Evolutionary conservation across 768 basidiomycete species (phyloP).

Genomic region (Rhizopogon sp.): DNA sequence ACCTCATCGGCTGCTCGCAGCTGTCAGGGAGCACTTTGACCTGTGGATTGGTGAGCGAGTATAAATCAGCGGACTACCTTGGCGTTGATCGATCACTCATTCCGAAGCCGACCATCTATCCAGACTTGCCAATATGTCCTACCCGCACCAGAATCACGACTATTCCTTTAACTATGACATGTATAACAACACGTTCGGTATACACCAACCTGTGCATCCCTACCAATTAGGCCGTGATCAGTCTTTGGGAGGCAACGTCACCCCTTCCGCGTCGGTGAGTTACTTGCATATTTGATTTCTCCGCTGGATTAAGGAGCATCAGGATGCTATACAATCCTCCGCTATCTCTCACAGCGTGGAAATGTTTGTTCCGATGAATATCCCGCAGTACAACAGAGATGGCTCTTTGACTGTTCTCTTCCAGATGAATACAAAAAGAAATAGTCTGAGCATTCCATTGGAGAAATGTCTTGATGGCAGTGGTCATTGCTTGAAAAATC

Average conservation of each 20-base stretch:
- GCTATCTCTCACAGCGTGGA: not conserved
- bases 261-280: not conserved
- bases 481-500: not conserved
- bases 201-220: not conserved
- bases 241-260: not conserved
- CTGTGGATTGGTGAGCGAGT: not conserved
- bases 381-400: not conserved
- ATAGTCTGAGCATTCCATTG: slow-evolving; percentile 1
- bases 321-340: not conserved
- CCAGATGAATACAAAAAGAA: not conserved
- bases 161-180: not conserved
- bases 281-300: not conserved
- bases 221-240: not conserved
- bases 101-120: not conserved
- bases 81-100: not conserved
- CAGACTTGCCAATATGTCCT: not conserved
- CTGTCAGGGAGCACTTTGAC: not conserved
- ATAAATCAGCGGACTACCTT: not conserved
- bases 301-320: not conserved
- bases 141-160: not conserved
- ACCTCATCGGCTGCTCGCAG: not conserved
- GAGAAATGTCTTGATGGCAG: not conserved
- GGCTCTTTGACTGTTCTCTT: not conserved
- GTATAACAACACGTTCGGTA: not conserved
- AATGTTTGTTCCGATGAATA: not conserved